phyloP scores from a whole-genome alignment of 2,329 filamentous ascomycete species.

The Cadophora gregata region DNA sequence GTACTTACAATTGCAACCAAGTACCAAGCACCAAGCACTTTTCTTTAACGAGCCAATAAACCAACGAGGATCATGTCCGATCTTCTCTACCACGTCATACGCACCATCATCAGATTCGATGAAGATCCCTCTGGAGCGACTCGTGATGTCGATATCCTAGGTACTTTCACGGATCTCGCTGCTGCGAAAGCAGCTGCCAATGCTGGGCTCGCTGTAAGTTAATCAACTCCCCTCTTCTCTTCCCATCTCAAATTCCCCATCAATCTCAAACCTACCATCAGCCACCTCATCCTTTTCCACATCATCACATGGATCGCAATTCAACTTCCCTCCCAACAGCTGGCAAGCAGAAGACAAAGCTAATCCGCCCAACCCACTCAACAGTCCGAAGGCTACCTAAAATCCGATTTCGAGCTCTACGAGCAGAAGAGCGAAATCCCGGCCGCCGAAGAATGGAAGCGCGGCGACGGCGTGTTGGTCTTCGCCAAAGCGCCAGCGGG shows the following conservation, averaged over 20 bases:
- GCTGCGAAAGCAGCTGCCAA: constrained; percentile 48
- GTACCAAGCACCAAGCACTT: background rate
- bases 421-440: constrained; percentile 31
- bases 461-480: constrained; percentile 49
- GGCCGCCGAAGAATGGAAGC: constrained; percentile 42
- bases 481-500: constrained; percentile 47
- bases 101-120: constrained; percentile 32
- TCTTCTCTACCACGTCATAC: constrained; percentile 35
- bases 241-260: too few species aligned
- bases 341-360: too few species aligned
- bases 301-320: too few species aligned
- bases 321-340: too few species aligned
- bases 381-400: constrained; percentile 42
- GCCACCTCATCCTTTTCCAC: too few species aligned
- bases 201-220: constrained; percentile 38
- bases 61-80: constrained; percentile 26
- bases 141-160: constrained; percentile 46
- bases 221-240: background rate
- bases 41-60: constrained; percentile 6
- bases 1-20: background rate
- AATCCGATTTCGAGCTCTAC: constrained; percentile 48
- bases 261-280: too few species aligned
- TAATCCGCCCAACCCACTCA: too few species aligned
- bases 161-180: constrained; percentile 46
- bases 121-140: constrained; percentile 33